Evolutionary conservation across 2,329 filamentous ascomycete species (phyloP).

Genomic region (Aspergillus melleus): DNA sequence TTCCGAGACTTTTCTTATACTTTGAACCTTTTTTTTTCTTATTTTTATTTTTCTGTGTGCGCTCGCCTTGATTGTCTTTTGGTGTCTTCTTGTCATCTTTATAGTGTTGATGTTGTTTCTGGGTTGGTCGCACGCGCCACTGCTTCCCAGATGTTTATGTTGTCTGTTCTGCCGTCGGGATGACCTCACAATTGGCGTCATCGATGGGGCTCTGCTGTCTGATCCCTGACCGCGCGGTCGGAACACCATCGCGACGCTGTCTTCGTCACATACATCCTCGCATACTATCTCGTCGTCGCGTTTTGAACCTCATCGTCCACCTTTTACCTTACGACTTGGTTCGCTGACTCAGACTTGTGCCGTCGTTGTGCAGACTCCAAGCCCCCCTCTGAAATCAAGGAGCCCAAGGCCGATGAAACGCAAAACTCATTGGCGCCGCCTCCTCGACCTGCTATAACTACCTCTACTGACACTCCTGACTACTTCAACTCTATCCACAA

Average conservation of each 20-base stretch:
- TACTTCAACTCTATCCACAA: conserved; percentile 65
- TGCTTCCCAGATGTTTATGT: conserved; percentile 26
- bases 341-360: neutral
- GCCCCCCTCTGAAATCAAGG: conserved; percentile 30
- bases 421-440: conserved; percentile 70
- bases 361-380: conserved; percentile 24
- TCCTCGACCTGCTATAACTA: conserved; percentile 58
- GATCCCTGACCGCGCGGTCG: conserved; percentile 19
- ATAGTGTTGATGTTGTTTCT: conserved; percentile 16
- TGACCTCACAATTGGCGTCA: conserved; percentile 41
- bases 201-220: conserved; percentile 29
- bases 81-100: conserved; percentile 3
- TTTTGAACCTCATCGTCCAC: neutral
- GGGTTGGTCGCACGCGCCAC: conserved; percentile 35
- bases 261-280: conserved; percentile 8
- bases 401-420: conserved; percentile 52
- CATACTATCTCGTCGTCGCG: conserved; percentile 1
- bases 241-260: conserved; percentile 15
- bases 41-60: neutral
- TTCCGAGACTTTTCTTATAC: conserved; percentile 14
- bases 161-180: conserved; percentile 32
- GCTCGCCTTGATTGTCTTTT: neutral
- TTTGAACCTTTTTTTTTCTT: conserved; percentile 8
- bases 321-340: neutral
- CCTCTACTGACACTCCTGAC: conserved; percentile 60